Evolutionary conservation across 179 eudicot species (phyloP), one percentile per base, ranked within the genome.

Genomic region (Sideroxylon spinosum): DNA sequence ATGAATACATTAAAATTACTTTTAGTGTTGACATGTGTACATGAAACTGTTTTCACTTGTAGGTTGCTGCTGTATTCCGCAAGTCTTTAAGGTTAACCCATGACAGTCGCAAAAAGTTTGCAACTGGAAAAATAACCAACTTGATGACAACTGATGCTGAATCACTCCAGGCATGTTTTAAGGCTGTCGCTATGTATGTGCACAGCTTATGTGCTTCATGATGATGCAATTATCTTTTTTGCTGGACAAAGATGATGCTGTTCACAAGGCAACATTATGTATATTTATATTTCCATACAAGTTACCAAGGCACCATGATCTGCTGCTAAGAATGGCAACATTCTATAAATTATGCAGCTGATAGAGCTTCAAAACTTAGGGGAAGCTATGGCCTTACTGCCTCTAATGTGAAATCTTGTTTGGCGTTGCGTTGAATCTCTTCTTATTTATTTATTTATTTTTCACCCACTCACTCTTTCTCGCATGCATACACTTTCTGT

Each of bases 101-200:
- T 76, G 98, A 91, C 85, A 91, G 98, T 81, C 98, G 98, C 78
- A 87, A 85, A 73, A 82, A 81, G 28, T 89, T 94, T 84, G 79
- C 97, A 49, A 64, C 97, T 50, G 98, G 98, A 73, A 94, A 91
- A 86, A 90, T 93, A 55, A 94, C 97, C 68, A 94, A 94, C 80
- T 85, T 93, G 84, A 94, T 94, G 98, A 91, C 98, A 75, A 94
- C 97, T 9, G 98, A 94, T 85, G 88, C 98, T 82, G 93, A 91
- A 85, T 71, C 97, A 52, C 92, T 94, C 66, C 94, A 93, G 98
- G 98, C 80, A 91, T 75, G 88, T 77, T 52, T 52, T 68, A 68
- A 59, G 44, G 9, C 37, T 19, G 8, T 73, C 46, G 56, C 25
- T 32, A 26, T 19, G 17, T 25, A 16, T 53, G 28, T 26, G 59